These are phyloP conservation scores for Coemansia sp. DNA, from an alignment of 192 early-diverging fungal species.

Conservation along the genomic window DNA sequence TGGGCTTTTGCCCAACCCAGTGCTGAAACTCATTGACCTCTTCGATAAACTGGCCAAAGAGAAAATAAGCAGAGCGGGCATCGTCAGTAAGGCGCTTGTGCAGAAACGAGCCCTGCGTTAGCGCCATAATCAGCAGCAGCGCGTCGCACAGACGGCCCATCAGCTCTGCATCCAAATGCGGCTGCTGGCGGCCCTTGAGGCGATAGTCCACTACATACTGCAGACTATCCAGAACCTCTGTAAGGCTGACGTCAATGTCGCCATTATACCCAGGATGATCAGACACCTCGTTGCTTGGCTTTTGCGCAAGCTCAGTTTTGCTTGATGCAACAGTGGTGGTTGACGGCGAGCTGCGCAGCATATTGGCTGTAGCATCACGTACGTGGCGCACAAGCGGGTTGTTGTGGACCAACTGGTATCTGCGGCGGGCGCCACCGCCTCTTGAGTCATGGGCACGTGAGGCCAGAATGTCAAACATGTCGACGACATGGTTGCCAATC, in stretches of 20 bases:
- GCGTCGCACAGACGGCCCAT: constrained; percentile 88
- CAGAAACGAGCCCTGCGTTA: constrained; percentile 62
- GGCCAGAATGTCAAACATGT: constrained; percentile 71
- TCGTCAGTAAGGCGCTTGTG: constrained; percentile 64
- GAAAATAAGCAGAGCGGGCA: constrained; percentile 79
- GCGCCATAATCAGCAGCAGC: constrained; percentile 75
- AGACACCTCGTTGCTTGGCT: constrained; percentile 38
- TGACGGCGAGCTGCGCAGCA: constrained; percentile 46
- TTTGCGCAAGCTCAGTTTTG: constrained; percentile 15
- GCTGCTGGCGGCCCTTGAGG: constrained; percentile 80
- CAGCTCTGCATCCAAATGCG: constrained; percentile 71
- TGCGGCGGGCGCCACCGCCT: constrained; percentile 16
- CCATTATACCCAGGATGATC: neutral
- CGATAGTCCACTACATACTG: constrained; percentile 95
- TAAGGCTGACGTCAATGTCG: constrained; percentile 28
- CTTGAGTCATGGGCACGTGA: constrained; percentile 22
- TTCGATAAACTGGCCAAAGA: constrained; percentile 94
- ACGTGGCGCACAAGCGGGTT: constrained; percentile 48
- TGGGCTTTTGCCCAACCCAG: constrained; percentile 73
- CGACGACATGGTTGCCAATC: constrained; percentile 67
- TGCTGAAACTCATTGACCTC: constrained; percentile 89
- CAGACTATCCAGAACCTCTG: constrained; percentile 81
- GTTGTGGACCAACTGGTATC: constrained; percentile 47
- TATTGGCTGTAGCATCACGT: constrained; percentile 38
- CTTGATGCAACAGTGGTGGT: constrained; percentile 26